Evolutionary conservation across 331 rosid genomes (phyloP), one percentile per base, ranked within the genome.

Genomic region (Erythrophleum ivorense): DNA sequence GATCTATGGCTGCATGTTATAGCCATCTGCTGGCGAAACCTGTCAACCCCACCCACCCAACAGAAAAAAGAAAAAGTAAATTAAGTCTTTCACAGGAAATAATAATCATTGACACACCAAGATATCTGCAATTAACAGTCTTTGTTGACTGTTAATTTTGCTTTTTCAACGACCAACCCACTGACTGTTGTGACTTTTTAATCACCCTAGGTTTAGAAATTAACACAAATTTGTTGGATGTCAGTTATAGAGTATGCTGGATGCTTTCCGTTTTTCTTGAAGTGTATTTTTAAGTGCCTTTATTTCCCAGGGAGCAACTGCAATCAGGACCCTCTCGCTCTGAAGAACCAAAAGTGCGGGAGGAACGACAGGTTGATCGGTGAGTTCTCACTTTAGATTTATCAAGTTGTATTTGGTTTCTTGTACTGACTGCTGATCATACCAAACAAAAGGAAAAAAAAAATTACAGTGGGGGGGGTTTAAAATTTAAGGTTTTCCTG

Each of bases 271-370:
- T 6, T 19, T 33, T 40, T 34, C 53, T 46, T 71, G 77, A 62
- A 73, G 71, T 59, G 52, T 76, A 58, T 11, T 12, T 33, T 48
- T 71, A 64, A 9, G 8, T 71, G 73, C 52, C 66, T 68, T 70
- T 14, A 80, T 80, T 87, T 78, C 38, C 15, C 86, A 92, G 97
- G 89, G 97, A 92, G 64, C 97, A 91, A 89, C 67, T 46, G 54
- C 93, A 90, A 70, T 75, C 90, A 21, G 91, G 86, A 86, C 86
- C 80, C 45, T 83, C 95, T 68, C 91, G 38, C 54, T 92, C 97
- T n/a, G 97, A 89, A 86, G 97, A 92, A 84, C 95, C 97, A 11
- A 88, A 94, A 87, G 88, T 33, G 24, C 91, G 90, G 36, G 97
- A 90, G 67, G 97, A 89, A 71, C 76, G 76, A 14, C 76, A 13